A percentile compares a stretch with the other conserved stretches of the same genome.
Evolutionary conservation across 1,139 yeast species (phyloP).

Genomic region (Diutina pseudorugosa): DNA sequence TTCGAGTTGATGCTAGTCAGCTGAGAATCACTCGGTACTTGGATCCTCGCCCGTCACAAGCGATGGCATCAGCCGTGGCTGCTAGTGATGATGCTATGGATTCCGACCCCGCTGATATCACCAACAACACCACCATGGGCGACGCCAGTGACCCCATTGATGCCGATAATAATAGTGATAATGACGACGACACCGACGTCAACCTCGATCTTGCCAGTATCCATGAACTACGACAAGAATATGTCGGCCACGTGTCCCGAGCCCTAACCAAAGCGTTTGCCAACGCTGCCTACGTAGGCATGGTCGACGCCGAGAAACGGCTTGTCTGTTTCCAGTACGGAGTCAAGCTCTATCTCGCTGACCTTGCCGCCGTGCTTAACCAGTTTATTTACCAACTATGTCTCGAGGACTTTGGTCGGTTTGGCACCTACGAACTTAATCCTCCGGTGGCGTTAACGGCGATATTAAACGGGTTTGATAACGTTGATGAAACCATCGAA

Average conservation of each 20-base stretch:
- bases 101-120: neutral
- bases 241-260: conserved; percentile 34
- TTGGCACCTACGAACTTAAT: conserved; percentile 44
- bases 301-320: conserved; percentile 61
- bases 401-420: conserved; percentile 68
- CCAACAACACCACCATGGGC: no score
- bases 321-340: conserved; percentile 77
- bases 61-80: no score
- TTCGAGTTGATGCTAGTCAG: conserved; percentile 66
- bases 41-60: neutral
- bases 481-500: conserved; percentile 12
- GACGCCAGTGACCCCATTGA: no score
- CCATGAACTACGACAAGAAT: conserved; percentile 35
- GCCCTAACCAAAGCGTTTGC: conserved; percentile 57
- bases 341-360: conserved; percentile 64
- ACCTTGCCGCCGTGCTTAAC: conserved; percentile 57
- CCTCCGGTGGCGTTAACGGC: conserved; percentile 21
- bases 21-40: conserved; percentile 35
- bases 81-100: no score
- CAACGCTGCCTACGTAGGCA: conserved; percentile 66
- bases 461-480: conserved; percentile 16
- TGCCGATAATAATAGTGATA: neutral
- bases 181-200: neutral
- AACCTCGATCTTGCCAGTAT: conserved; percentile 49
- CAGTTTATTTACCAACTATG: conserved; percentile 78